These are phyloP conservation scores for Syncephalastrum monosporum DNA, from an alignment of 371 early-diverging fungal species.

Conservation along the genomic window DNA sequence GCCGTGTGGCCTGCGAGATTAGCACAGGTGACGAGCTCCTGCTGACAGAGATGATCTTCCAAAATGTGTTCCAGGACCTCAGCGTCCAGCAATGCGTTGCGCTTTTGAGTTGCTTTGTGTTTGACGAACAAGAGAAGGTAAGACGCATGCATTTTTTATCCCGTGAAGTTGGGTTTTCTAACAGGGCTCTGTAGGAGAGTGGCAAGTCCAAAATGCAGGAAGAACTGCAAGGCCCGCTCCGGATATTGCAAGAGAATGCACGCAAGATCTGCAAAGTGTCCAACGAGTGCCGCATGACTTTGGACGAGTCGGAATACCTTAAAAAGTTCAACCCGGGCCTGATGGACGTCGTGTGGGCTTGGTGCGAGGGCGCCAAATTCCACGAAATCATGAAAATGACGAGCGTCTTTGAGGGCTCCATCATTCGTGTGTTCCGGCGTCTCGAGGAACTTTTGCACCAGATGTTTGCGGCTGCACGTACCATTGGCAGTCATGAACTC, in stretches of 20 bases:
- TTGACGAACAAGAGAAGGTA: constrained; percentile 74
- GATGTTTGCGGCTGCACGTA: constrained; percentile 93
- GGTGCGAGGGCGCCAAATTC: constrained; percentile 97
- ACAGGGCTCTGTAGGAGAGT: constrained; percentile 2
- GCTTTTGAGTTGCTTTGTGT: constrained; percentile 94
- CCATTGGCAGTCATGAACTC: constrained; percentile 97
- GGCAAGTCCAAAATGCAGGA: constrained; percentile 51
- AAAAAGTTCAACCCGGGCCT: constrained; percentile 84
- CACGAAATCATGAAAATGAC: constrained; percentile 96
- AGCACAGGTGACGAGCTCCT: constrained; percentile 97
- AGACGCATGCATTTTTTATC: background rate
- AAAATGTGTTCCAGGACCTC: constrained; percentile 96
- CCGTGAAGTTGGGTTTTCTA: background rate
- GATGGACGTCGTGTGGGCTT: constrained; percentile 98
- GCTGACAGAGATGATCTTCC: constrained; percentile 99
- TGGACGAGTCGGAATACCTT: constrained; percentile 84
- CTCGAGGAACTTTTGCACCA: constrained; percentile 97
- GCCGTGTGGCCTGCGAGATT: constrained; percentile 99
- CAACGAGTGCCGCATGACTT: constrained; percentile 82
- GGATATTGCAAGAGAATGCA: constrained; percentile 86
- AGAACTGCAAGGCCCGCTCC: constrained; percentile 79
- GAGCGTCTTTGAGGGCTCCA: constrained; percentile 95
- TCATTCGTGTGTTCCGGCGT: constrained; percentile 94
- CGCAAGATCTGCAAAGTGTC: constrained; percentile 86
- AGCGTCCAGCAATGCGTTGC: constrained; percentile 89